Conservation (phyloP, 1,284 basidiomycete genomes). For the Sanghuangporus sanghuang region DNA sequence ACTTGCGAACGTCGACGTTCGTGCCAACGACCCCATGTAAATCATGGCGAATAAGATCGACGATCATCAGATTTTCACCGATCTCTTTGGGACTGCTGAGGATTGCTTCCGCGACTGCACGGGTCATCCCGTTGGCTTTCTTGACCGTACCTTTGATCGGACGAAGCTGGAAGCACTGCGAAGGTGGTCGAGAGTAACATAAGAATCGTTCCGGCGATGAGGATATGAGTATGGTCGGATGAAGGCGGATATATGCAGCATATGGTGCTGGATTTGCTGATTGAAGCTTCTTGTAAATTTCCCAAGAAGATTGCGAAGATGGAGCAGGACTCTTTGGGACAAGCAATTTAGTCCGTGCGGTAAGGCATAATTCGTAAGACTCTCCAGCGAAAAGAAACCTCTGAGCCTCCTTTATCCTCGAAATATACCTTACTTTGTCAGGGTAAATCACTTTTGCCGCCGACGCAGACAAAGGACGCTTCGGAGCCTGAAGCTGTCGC, state of each 20-base stretch:
- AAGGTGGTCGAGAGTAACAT: constrained; percentile 68
- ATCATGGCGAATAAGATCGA: constrained; percentile 94
- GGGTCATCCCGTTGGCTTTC: constrained; percentile 58
- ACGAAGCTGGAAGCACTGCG: constrained; percentile 73
- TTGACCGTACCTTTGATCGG: constrained; percentile 93
- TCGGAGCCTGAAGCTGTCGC: constrained; percentile 18
- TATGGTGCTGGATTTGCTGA: constrained; percentile 87
- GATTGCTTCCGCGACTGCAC: constrained; percentile 55
- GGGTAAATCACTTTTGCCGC: constrained; percentile 29
- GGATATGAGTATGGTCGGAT: constrained; percentile 59
- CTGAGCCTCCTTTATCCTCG: constrained; percentile 70
- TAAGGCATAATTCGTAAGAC: constrained; percentile 95
- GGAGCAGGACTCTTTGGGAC: constrained; percentile 32
- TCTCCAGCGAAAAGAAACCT: constrained; percentile 80
- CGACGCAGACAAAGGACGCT: constrained; percentile 24
- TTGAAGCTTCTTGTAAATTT: constrained; percentile 68
- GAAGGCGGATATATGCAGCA: constrained; percentile 77
- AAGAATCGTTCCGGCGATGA: constrained; percentile 95
- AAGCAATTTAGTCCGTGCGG: constrained; percentile 63
- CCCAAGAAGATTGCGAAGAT: constrained; percentile 57
- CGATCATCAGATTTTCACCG: constrained; percentile 98
- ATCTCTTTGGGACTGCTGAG: constrained; percentile 87
- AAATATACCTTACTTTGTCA: constrained; percentile 58
- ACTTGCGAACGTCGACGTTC: constrained; percentile 77
- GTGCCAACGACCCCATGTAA: constrained; percentile 74